Conservation (phyloP, 768 basidiomycete genomes). For the Leccinum aurantiacum region DNA sequence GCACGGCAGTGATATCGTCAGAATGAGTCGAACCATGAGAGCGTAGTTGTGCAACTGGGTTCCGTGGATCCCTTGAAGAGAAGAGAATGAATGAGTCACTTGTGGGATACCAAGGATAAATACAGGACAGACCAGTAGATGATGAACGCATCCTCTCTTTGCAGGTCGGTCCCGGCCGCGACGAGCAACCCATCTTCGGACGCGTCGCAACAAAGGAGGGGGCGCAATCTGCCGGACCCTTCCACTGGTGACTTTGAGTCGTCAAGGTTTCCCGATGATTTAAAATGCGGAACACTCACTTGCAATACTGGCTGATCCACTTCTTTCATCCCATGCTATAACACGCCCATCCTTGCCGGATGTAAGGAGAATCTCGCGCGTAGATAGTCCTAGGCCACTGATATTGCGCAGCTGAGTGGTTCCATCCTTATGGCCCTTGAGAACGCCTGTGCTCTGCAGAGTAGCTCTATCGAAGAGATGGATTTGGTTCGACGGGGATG, state of each 20-base stretch:
- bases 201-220: conserved; percentile 67
- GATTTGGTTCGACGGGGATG: conserved; percentile 62
- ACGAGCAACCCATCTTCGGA: conserved; percentile 69
- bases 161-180: conserved; percentile 80
- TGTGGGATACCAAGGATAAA: not conserved
- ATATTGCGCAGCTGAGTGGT: conserved; percentile 56
- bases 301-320: conserved; percentile 49
- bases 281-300: conserved; percentile 44
- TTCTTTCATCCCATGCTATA: conserved; percentile 73
- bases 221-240: conserved; percentile 40
- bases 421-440: conserved; percentile 57
- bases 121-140: conserved; percentile 67
- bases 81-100: conserved; percentile 1
- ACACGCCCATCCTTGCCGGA: conserved; percentile 73
- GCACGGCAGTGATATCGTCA: conserved; percentile 83
- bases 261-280: conserved; percentile 27
- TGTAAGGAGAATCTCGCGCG: conserved; percentile 52
- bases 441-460: conserved; percentile 43
- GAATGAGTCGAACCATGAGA: conserved; percentile 88
- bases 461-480: conserved; percentile 63
- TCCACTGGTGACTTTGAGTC: conserved; percentile 51
- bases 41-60: conserved; percentile 65
- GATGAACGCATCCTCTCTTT: conserved; percentile 78
- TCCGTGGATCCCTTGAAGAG: conserved; percentile 76
- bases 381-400: conserved; percentile 39